Conservation (phyloP, 148 eudicot genomes). For the Fagopyrum esculentum region DNA sequence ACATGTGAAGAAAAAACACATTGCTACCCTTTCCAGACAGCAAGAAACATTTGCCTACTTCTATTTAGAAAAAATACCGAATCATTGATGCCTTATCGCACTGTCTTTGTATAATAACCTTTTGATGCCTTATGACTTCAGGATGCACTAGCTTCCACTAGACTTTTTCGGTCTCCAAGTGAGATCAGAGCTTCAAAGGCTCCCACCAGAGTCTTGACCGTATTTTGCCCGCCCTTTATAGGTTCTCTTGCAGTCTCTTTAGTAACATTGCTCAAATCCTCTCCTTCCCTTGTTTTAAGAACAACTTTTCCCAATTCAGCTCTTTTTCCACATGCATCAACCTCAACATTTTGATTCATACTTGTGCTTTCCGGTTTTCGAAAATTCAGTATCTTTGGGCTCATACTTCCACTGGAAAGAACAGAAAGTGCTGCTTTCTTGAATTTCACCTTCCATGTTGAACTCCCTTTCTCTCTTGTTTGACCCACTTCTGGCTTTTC, state of each 20-base stretch:
- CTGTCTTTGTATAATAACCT: not conserved
- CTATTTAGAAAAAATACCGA: not conserved
- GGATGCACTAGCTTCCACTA: conserved; percentile 11
- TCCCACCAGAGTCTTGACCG: conserved; percentile 7
- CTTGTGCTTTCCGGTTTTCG: not conserved
- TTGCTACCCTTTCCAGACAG: not conserved
- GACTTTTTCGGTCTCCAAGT: conserved; percentile 4
- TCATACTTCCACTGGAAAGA: not conserved
- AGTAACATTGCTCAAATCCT: not conserved
- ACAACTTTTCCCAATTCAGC: not conserved
- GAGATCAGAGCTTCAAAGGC: conserved; percentile 11
- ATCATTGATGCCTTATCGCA: not conserved
- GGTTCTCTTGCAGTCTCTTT: not conserved
- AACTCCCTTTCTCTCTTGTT: not conserved
- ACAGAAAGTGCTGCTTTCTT: not conserved
- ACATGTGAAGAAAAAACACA: not conserved
- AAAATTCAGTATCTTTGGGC: not conserved
- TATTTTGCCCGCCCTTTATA: not conserved
- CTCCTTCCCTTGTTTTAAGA: not conserved
- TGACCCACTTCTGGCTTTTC: not conserved
- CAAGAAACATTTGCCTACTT: not conserved
- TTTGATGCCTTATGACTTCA: not conserved
- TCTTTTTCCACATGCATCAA: not conserved
- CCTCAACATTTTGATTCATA: not conserved
- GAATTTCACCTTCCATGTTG: not conserved